Conservation (phyloP, 163 green algal genomes). For the Volvox carteri region DNA sequence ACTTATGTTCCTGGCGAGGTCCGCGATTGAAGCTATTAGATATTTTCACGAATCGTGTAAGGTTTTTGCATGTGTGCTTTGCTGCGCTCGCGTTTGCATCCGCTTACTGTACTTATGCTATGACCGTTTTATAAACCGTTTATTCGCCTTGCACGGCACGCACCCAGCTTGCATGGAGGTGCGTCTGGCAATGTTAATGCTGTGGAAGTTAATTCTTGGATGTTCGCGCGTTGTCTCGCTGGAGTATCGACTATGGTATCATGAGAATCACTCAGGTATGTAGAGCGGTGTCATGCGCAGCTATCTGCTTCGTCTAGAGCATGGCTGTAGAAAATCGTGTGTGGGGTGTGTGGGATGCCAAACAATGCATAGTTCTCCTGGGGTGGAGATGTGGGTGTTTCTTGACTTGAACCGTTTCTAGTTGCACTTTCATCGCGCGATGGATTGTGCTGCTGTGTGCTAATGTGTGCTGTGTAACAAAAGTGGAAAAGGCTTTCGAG, state of each 20-base stretch:
- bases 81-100: conserved; percentile 37
- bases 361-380: not conserved
- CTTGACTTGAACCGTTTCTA: not conserved
- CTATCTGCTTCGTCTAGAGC: no score
- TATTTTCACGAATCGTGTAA: not conserved
- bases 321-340: no score
- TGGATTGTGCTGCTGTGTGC: not conserved
- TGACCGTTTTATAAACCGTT: not conserved
- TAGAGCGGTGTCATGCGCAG: no score
- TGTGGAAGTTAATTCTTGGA: not conserved
- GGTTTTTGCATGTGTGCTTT: not conserved
- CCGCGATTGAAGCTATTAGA: not conserved
- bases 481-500: not conserved
- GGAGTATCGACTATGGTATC: not conserved
- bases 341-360: not conserved
- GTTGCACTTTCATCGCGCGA: not conserved
- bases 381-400: not conserved
- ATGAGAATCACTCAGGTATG: no score
- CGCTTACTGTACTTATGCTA: conserved; percentile 27
- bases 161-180: not conserved
- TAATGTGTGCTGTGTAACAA: not conserved
- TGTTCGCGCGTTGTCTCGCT: not conserved
- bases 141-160: conserved; percentile 13
- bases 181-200: not conserved
- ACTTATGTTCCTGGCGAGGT: not conserved